Evolutionary conservation across 2,329 filamentous ascomycete genomes (phyloP).

Genomic region (Diaporthe sp.): DNA sequence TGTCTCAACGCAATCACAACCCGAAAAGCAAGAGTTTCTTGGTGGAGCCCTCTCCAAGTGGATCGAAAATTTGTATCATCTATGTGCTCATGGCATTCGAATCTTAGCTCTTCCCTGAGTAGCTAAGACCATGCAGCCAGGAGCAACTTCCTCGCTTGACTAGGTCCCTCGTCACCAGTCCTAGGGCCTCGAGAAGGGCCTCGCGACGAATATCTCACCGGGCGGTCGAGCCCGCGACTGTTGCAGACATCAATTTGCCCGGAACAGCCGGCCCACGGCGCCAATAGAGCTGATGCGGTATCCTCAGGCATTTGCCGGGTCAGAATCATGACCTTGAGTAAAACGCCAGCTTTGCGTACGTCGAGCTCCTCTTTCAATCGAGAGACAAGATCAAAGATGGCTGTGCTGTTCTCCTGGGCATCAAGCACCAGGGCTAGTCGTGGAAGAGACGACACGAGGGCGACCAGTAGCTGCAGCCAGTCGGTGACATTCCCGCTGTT

Average conservation of each 20-base stretch:
- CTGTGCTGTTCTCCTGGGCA: not conserved
- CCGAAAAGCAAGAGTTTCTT: not conserved
- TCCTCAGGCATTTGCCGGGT: not conserved
- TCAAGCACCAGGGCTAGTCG: not conserved
- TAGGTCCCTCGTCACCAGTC: not conserved
- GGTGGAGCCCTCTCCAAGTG: too few species aligned
- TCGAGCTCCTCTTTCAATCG: not conserved
- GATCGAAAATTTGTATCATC: not conserved
- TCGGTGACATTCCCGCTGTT: not conserved
- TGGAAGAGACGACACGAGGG: not conserved
- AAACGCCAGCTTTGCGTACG: not conserved
- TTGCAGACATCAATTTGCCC: not conserved
- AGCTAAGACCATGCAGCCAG: not conserved
- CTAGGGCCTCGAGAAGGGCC: not conserved
- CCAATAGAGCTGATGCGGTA: not conserved
- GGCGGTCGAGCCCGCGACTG: not conserved
- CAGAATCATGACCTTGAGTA: not conserved
- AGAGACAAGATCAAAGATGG: not conserved
- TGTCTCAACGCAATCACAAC: not conserved
- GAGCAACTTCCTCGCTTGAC: not conserved
- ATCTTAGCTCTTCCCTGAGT: not conserved
- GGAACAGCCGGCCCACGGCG: not conserved
- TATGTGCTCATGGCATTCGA: not conserved
- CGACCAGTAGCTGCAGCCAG: not conserved
- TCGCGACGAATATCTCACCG: not conserved